These are phyloP conservation scores for Geotrichum histeridarum DNA, from an alignment of 1,139 yeast genomes.

Conservation along the genomic window DNA sequence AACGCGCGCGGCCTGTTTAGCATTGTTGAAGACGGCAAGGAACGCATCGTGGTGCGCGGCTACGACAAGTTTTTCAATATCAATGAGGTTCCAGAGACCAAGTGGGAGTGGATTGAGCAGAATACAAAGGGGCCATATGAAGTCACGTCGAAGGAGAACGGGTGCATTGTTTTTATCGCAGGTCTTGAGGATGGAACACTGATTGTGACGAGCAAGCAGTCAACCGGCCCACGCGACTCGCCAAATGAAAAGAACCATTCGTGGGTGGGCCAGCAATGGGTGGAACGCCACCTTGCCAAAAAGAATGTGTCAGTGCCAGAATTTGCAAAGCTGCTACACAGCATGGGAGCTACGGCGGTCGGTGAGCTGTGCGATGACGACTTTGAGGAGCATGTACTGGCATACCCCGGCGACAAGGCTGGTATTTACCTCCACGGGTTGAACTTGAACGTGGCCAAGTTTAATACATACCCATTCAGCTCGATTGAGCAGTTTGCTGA, in stretches of 20 bases:
- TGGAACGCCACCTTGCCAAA: slow-evolving; percentile 48
- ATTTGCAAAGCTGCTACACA: slow-evolving; percentile 53
- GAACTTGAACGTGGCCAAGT: slow-evolving; percentile 60
- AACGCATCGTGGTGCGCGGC: slow-evolving; percentile 66
- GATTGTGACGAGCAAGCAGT: slow-evolving; percentile 78
- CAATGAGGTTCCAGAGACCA: slow-evolving; percentile 56
- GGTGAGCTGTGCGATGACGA: slow-evolving; percentile 89
- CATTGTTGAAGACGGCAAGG: slow-evolving; percentile 26
- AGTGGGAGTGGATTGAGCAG: slow-evolving; percentile 43
- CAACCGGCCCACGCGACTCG: slow-evolving; percentile 56
- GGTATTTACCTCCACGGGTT: slow-evolving; percentile 91
- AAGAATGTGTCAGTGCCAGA: slow-evolving; percentile 42
- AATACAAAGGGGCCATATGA: slow-evolving; percentile 72
- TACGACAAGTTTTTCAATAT: slow-evolving; percentile 92
- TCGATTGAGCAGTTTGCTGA: slow-evolving; percentile 57
- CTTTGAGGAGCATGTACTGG: slow-evolving; percentile 91
- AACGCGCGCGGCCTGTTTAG: slow-evolving; percentile 87
- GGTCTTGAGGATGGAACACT: slow-evolving; percentile 72
- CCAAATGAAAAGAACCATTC: slow-evolving; percentile 60
- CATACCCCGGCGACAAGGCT: slow-evolving; percentile 58
- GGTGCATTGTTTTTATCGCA: slow-evolving; percentile 81
- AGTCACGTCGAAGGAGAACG: slow-evolving; percentile 83
- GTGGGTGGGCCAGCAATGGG: slow-evolving; percentile 57
- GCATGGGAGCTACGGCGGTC: slow-evolving; percentile 68
- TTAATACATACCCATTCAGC: slow-evolving; percentile 59